Evolutionary conservation across 1,284 basidiomycete genomes (phyloP), one percentile per base, ranked within the genome.

Genomic region (Ganoderma sinense): DNA sequence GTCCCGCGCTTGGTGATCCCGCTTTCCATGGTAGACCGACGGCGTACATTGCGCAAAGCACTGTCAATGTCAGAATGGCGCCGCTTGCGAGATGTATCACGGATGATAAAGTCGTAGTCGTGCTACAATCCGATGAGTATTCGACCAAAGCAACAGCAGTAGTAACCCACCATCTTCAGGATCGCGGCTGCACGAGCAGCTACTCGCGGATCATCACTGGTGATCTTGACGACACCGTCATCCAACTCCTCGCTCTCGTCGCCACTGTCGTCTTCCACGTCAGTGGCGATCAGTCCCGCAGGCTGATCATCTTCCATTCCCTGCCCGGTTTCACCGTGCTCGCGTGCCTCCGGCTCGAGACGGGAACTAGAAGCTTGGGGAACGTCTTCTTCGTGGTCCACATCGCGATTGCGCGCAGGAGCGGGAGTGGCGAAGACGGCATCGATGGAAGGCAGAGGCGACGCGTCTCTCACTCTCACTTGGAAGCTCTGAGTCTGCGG

Each of bases 161-260:
- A 20, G 36, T 23, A 5, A 71, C 86, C 45, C 67, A 94, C 94
- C 83, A 94, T 87, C 80, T 94, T 95, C 71, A 97, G 83, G 71
- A 97, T 96, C 0, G 95, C 96, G 26, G 94, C 95, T n/a, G 95
- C 95, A 61, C 94, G 84, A 7, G 95, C 95, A 60, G 95, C 96
- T 14, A 93, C 94, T 69, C 86, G 85, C 0, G 95, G 94, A 78
- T 97, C 93, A 16, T 88, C 86, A 67, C 93, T 94, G 1, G 91
- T 91, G 71, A 97, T 93, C 81, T 94, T 92, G 72, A 97, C 83
- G 11, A 89, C 82, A 10, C 80, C 78, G n/a, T 82, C 80, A 45
- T 82, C 86, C 41, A 84, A 78, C 55, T 85, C 84, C 10, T 76
- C 85, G 43, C 81, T 79, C 53, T 86, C 85, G 23, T 76, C 75